Conservation (phyloP, 2,329 filamentous ascomycete species). For the Arthrobotrys entomopaga region DNA sequence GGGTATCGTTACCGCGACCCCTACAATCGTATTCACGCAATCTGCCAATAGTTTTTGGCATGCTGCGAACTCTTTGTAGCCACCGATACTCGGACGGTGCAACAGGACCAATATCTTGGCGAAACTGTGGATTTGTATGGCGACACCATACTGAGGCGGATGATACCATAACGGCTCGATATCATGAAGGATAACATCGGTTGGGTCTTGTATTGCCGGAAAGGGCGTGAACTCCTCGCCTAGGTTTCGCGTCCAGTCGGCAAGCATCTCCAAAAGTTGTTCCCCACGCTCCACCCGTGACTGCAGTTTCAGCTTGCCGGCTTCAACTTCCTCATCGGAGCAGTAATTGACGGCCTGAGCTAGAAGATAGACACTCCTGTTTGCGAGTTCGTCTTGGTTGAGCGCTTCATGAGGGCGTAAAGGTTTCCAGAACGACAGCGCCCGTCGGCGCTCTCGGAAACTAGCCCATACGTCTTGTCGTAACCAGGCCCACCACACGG, state of each 20-base stretch:
- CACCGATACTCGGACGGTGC: constrained; percentile 67
- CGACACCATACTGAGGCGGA: constrained; percentile 65
- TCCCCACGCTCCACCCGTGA: constrained; percentile 65
- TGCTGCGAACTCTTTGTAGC: constrained; percentile 65
- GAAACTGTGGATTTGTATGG: constrained; percentile 68
- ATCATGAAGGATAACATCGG: constrained; percentile 56
- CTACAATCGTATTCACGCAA: constrained; percentile 66
- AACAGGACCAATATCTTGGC: constrained; percentile 68
- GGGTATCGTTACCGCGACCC: constrained; percentile 65
- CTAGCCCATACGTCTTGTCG: constrained; percentile 75
- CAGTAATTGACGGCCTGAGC: constrained; percentile 70
- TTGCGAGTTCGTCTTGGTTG: constrained; percentile 68
- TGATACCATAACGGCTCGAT: constrained; percentile 68
- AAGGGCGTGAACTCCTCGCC: constrained; percentile 63
- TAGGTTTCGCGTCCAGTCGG: constrained; percentile 63
- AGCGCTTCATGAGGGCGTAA: constrained; percentile 66
- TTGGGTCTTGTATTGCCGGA: constrained; percentile 59
- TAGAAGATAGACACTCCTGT: constrained; percentile 68
- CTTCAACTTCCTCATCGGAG: constrained; percentile 66
- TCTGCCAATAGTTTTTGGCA: constrained; percentile 65
- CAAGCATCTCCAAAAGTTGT: constrained; percentile 65
- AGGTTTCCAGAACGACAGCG: constrained; percentile 70
- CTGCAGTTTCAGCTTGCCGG: constrained; percentile 63
- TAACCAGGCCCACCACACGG: constrained; percentile 75
- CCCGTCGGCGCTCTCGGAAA: constrained; percentile 69